Evolutionary conservation across 305 asterid species (phyloP).

Genomic region (Solanum hybrid): DNA sequence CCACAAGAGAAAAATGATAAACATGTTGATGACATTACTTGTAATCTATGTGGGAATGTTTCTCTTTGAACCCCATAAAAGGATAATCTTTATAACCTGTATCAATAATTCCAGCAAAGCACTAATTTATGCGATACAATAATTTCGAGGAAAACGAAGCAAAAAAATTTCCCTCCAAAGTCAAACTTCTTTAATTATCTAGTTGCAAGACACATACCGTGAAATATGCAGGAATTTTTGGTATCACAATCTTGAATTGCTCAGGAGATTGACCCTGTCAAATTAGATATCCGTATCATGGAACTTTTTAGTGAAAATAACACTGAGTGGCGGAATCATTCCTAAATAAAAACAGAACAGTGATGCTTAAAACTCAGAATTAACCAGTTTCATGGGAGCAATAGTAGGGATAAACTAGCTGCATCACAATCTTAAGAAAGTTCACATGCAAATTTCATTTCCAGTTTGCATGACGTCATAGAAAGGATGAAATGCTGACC

Average conservation of each 20-base stretch:
- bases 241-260: slow-evolving; percentile 74
- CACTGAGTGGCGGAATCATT: neutral
- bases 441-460: neutral
- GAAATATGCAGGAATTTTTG: slow-evolving; percentile 87
- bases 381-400: neutral
- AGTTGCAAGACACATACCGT: slow-evolving; percentile 41
- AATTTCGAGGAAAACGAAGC: neutral
- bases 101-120: neutral
- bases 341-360: neutral
- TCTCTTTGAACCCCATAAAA: neutral
- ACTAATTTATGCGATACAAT: neutral
- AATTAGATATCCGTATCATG: slow-evolving; percentile 10
- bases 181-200: neutral
- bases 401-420: neutral
- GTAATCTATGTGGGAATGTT: neutral
- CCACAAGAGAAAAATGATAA: neutral
- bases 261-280: slow-evolving; percentile 66
- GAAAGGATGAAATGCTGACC: neutral
- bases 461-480: slow-evolving; percentile 1
- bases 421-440: slow-evolving; percentile 4
- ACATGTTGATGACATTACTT: neutral
- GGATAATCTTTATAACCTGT: neutral
- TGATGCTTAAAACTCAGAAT: neutral
- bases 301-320: neutral
- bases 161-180: neutral